Percentiles rank a stretch among this genome's conserved stretches.
Conservation (phyloP, 305 asterid species). For the Solanum hybrid region DNA sequence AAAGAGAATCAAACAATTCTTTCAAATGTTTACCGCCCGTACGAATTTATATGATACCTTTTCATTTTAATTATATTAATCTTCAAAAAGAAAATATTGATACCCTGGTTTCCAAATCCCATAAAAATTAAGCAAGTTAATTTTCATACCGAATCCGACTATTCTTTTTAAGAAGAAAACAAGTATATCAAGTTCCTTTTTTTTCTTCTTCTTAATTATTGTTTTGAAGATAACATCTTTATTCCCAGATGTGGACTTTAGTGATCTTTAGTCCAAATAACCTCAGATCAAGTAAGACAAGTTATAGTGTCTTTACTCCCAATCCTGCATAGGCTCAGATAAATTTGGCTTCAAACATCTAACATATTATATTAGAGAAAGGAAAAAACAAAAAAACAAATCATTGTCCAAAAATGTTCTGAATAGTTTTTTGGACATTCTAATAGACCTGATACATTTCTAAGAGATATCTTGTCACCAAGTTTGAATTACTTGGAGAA, state of each 20-base stretch:
- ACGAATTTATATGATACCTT: not conserved
- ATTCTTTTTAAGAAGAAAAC: not conserved
- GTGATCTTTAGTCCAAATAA: not conserved
- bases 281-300: not conserved
- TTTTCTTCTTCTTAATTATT: not conserved
- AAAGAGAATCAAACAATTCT: not conserved
- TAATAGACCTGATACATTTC: not conserved
- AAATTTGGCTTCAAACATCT: not conserved
- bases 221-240: not conserved
- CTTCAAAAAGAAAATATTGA: not conserved
- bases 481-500: not conserved
- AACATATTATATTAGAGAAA: not conserved
- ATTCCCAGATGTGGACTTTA: not conserved
- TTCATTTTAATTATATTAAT: not conserved
- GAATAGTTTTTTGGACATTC: constrained; percentile 2
- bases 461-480: not conserved
- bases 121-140: not conserved
- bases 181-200: not conserved
- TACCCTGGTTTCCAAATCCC: not conserved
- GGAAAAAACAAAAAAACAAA: not conserved
- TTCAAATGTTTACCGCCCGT: not conserved
- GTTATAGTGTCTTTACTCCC: not conserved
- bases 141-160: not conserved
- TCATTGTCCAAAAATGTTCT: not conserved
- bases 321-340: not conserved